Base-by-base conservation (phyloP, 2,329 filamentous ascomycete species). In the Epichloe coenophiala region DNA sequence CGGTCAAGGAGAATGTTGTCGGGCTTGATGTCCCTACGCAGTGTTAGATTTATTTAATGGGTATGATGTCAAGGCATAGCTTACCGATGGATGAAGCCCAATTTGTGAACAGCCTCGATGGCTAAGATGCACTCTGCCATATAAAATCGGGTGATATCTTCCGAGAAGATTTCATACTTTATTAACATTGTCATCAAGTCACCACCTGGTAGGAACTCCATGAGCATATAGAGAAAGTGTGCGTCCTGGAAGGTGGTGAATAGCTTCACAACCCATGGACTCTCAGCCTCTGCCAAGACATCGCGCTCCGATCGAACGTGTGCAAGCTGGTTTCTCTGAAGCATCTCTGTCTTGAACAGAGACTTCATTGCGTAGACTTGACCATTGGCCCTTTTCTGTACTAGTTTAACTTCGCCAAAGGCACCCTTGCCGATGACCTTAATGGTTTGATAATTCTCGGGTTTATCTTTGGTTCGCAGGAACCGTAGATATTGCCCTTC, bases 121-220 rank as follows among this genome's bases (percentile, higher is more conserved):
- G 93, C 93, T 63, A 97, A 78, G 23, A 95, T 88, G 60, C 97
- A 91, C 68, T 98, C 91, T 21, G 93, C 93, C 80, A 98, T 98
- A 70, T 98, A 98, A 70, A 98, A 98, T 19, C 93, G 83, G 33
- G 93, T 98, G 58, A 98, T 97, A 59, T 98, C 93, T 67, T 97
- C 91, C 0, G 89, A 95, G 68, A 98, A 98, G 66, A 98, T 96
- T 67, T 98, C 93, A 63, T 98, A 98, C 76, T 97, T 98, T 74
- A 98, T 98, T 59, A 98, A 76, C 93, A 98, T 98, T 3, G 93
- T 98, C 93, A 98, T 98, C 66, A 98, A 70, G 72, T 98, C 93
- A 68, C 93, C 93, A 68, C 93, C 93, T 6, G 93, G 93, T 67
- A 98, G 78, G 70, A 97, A 98, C 70, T 98, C 93, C 93, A 98